Percentiles rank a stretch among this genome's conserved stretches.
phyloP scores from a whole-genome alignment of 1,284 basidiomycete genomes.

The Filobasidium uniguttulatum region DNA sequence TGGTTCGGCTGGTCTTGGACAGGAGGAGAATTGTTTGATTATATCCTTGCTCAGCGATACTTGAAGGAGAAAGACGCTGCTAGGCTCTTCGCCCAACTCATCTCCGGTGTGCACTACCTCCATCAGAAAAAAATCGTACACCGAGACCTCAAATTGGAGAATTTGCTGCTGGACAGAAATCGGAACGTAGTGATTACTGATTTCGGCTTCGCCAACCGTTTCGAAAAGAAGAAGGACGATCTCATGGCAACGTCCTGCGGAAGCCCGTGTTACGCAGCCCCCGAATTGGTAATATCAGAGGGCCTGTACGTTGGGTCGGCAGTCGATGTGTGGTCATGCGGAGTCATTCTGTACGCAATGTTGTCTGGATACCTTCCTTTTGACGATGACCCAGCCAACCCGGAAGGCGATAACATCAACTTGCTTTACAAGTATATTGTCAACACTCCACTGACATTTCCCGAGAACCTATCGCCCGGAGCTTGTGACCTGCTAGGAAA shows the following conservation, averaged over 20 bases:
- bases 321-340: conserved; percentile 98
- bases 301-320: conserved; percentile 96
- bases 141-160: conserved; percentile 97
- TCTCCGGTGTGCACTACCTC: conserved; percentile 97
- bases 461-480: conserved; percentile 71
- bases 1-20: neutral
- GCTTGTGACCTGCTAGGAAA: conserved; percentile 59
- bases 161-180: conserved; percentile 88
- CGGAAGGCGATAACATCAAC: conserved; percentile 99
- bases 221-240: conserved; percentile 79
- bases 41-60: conserved; percentile 95
- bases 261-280: conserved; percentile 94
- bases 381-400: conserved; percentile 96
- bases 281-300: conserved; percentile 96
- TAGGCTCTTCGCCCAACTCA: conserved; percentile 93
- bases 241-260: conserved; percentile 98
- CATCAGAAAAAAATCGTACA: conserved; percentile 99
- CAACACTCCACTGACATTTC: conserved; percentile 85
- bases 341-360: conserved; percentile 99
- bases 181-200: conserved; percentile 99
- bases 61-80: conserved; percentile 89
- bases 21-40: conserved; percentile 97
- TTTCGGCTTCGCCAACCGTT: conserved; percentile 97
- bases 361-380: conserved; percentile 98
- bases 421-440: conserved; percentile 99